Base-by-base conservation (phyloP, 2,329 filamentous ascomycete genomes). In the Lasiodiplodia sp. region DNA sequence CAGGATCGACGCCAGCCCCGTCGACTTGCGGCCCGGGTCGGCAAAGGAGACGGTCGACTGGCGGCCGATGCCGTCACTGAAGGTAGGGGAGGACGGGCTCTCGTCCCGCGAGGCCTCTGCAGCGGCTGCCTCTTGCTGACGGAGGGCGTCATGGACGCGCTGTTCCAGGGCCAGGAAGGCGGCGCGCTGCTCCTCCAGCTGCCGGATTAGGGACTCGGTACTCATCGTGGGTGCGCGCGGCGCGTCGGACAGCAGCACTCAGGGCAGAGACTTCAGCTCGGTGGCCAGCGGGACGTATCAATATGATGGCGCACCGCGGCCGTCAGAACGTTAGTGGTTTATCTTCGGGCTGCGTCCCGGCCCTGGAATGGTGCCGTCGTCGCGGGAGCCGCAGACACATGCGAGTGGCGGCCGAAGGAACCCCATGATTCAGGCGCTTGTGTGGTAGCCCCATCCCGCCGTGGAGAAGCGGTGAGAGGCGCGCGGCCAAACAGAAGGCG, bases 401-500 rank as follows among this genome's bases (percentile, higher is more conserved):
- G 51, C 63, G 38, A 44, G 58, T 62, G 58, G 58, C 58, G 58
- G 58, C 58, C 58, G 58, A 62, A 62, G 31, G 62, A 55, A 28
- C 12, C 28, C 44, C 57, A 53, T 63, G 66, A 63, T 63, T 68
- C 66, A 68, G 66, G 66, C 57, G 66, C 47, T 49, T 68, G 47
- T n/a, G 47, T 25, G 34, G 66, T 62, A 62, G 56, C 56, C 56
- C 66, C 56, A 63, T 62, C 34, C 18, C 21, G 47, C 18, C 49
- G 66, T 68, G 66, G 66, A 68, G 66, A 68, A 68, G 66, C 66
- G 66, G 66, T 68, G 66, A 68, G 57, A n/a, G 18, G 8, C 21
- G 44, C 14, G 44, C 14, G 66, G 57, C 56, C 66, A 47, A 56
- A 44, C 51, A 56, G 52, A 66, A 10, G 34, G 49, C 63, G 63